phyloP scores from a whole-genome alignment of 805 yeast species.

The Nakazawaea ishiwadae region DNA sequence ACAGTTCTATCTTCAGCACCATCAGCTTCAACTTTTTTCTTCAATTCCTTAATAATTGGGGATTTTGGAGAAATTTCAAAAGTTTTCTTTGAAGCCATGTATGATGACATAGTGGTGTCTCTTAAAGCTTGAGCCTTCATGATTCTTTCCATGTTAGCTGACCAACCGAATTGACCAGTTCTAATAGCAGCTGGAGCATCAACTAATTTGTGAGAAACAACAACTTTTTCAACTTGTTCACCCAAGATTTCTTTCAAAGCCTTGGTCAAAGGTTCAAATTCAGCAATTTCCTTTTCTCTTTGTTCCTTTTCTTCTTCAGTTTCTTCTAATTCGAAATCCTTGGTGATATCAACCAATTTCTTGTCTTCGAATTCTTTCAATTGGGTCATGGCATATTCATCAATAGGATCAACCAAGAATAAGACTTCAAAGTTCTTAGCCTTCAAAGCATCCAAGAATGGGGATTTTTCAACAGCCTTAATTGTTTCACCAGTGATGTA shows the following conservation, averaged over 20 bases:
- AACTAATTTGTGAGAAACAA: constrained; percentile 93
- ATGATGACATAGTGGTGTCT: constrained; percentile 97
- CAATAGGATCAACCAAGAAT: constrained; percentile 98
- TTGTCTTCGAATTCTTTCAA: constrained; percentile 99
- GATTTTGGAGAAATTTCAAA: constrained; percentile 98
- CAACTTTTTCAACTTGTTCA: constrained; percentile 98
- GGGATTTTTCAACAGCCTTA: constrained; percentile 98
- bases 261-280: constrained; percentile 89
- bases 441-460: constrained; percentile 97
- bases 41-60: constrained; percentile 91
- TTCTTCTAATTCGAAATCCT: constrained; percentile 98
- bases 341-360: constrained; percentile 97
- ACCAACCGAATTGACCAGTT: constrained; percentile 99
- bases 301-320: constrained; percentile 94
- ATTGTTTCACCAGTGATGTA: constrained; percentile 98
- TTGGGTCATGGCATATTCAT: constrained; percentile 99
- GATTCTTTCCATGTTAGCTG: constrained; percentile 99
- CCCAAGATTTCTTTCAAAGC: constrained; percentile 96
- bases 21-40: constrained; percentile 91
- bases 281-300: constrained; percentile 91
- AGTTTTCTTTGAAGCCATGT: constrained; percentile 99
- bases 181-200: constrained; percentile 99
- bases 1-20: constrained; percentile 99
- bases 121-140: constrained; percentile 99
- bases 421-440: constrained; percentile 98